Percentiles rank a stretch among this genome's conserved stretches.
phyloP scores from a whole-genome alignment of 495 filamentous ascomycete species.

The Oidiodendron maius region DNA sequence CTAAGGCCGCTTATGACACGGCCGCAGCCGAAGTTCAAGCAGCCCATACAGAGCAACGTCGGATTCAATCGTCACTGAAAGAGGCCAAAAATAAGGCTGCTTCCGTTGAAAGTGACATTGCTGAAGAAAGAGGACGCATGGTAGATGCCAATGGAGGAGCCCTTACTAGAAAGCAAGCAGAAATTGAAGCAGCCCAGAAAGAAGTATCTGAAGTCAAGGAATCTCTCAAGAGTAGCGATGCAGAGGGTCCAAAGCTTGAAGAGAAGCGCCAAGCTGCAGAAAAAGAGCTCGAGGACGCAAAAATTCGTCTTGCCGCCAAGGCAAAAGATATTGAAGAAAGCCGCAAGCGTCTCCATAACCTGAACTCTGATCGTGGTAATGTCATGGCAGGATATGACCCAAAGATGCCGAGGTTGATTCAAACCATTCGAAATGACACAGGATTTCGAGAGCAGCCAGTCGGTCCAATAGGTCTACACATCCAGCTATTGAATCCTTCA shows the following conservation, averaged over 20 bases:
- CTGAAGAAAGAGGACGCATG: slow-evolving; percentile 34
- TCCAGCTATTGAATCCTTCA: slow-evolving; percentile 67
- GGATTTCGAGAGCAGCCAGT: slow-evolving; percentile 67
- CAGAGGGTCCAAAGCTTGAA: slow-evolving; percentile 13
- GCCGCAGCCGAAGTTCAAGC: slow-evolving; percentile 23
- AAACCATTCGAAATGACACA: slow-evolving; percentile 57
- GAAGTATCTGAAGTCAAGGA: slow-evolving; percentile 26
- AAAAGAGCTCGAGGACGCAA: slow-evolving; percentile 21
- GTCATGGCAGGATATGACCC: slow-evolving; percentile 55
- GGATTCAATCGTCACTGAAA: slow-evolving; percentile 34
- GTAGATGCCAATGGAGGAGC: slow-evolving; percentile 50
- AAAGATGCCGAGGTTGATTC: slow-evolving; percentile 57
- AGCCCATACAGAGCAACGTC: slow-evolving; percentile 39
- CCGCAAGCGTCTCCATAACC: slow-evolving; percentile 30
- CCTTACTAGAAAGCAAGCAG: slow-evolving; percentile 28
- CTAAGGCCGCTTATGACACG: slow-evolving; percentile 29
- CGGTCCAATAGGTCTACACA: slow-evolving; percentile 73
- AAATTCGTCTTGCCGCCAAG: slow-evolving; percentile 40
- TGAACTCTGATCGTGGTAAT: slow-evolving; percentile 40
- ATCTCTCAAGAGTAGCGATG: slow-evolving; percentile 13
- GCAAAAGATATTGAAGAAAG: slow-evolving; percentile 20
- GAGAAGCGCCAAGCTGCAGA: slow-evolving; percentile 4
- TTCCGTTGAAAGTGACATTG: slow-evolving; percentile 32
- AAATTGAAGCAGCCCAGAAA: slow-evolving; percentile 43
- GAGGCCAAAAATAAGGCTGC: slow-evolving; percentile 28